Evolutionary conservation across 169 alveolate species (phyloP), one percentile per base, ranked within the genome.

Genomic region (Plasmodium reichenowi): DNA sequence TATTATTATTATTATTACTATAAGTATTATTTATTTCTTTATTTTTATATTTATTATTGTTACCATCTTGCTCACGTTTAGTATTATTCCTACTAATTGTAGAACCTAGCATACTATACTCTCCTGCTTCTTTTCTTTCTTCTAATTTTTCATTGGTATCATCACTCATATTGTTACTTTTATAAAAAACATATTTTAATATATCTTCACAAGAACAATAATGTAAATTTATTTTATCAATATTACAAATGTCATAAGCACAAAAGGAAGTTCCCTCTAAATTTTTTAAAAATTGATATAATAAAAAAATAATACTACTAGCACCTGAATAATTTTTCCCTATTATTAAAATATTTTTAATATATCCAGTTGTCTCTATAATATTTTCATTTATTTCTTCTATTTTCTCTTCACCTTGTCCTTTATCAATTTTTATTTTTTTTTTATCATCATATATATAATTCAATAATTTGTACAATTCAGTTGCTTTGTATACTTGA

Each of bases 321-420:
- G 56, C 6, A 4, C 89, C 89, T 8, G 89, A 32, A 52, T 15
- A 78, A n/a, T 66, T 47, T n/a, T 78, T n/a, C 47, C 89, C 89
- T 13, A 48, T 24, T 22, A 78, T 56, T 17, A 78, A n/a, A 17
- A 78, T 45, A 45, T 78, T 63, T 48, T 72, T 78, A 7, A 78
- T n/a, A 32, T 32, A 32, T 32, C 9, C 45, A 32, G 45, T 32
- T 32, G 45, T 5, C 9, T 32, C 45, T 0, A 5, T 32, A 32
- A 32, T 32, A 32, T 8, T 32, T 32, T 32, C 45, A 32, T 32
- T 32, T 38, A 2, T 26, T 13, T 56, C 32, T 56, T 74, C 29
- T 0, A 13, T 71, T 22, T 47, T 26, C 52, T 20, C 52, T 20
- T 71, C 66, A 6, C 26, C 1, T 20, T 50, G 3, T 17, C 26